Evolutionary conservation across 2,329 filamentous ascomycete genomes (phyloP).

Genomic region (Penicillium expansum): DNA sequence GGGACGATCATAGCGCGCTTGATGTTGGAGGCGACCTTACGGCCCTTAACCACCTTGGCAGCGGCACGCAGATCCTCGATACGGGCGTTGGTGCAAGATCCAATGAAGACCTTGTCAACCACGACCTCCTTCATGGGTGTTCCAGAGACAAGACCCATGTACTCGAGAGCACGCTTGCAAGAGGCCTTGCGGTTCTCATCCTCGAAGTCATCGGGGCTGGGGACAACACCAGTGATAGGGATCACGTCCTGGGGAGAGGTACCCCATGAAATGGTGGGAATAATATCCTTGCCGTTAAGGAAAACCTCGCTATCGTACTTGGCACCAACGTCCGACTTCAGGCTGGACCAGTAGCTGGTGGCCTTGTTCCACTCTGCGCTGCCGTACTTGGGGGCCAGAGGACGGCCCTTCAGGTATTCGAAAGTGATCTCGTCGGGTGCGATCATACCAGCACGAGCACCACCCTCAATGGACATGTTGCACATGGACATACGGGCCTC

Average conservation of each 20-base stretch:
- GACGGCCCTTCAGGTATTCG: constrained; percentile 88
- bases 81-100: constrained; percentile 94
- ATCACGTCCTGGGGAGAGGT: constrained; percentile 95
- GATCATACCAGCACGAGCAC: constrained; percentile 93
- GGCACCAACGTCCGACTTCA: constrained; percentile 82
- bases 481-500: constrained; percentile 99
- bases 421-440: constrained; percentile 93
- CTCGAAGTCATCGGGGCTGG: constrained; percentile 81
- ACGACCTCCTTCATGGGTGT: constrained; percentile 88
- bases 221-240: constrained; percentile 88
- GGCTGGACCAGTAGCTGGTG: constrained; percentile 78
- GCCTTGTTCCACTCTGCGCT: constrained; percentile 89
- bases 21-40: constrained; percentile 81
- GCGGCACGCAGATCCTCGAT: constrained; percentile 93
- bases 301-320: constrained; percentile 87
- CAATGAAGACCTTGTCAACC: constrained; percentile 96
- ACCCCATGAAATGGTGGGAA: constrained; percentile 93
- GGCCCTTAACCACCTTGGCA: constrained; percentile 80
- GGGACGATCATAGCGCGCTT: constrained; percentile 96
- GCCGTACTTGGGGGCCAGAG: constrained; percentile 79
- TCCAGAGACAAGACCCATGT: constrained; percentile 88
- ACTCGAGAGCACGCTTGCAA: constrained; percentile 80
- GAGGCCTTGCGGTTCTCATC: constrained; percentile 76
- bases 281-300: constrained; percentile 88
- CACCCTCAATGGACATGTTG: constrained; percentile 98